These are phyloP conservation scores for Brassica hybrid DNA, from an alignment of 441 rosid species.

Conservation along the genomic window DNA sequence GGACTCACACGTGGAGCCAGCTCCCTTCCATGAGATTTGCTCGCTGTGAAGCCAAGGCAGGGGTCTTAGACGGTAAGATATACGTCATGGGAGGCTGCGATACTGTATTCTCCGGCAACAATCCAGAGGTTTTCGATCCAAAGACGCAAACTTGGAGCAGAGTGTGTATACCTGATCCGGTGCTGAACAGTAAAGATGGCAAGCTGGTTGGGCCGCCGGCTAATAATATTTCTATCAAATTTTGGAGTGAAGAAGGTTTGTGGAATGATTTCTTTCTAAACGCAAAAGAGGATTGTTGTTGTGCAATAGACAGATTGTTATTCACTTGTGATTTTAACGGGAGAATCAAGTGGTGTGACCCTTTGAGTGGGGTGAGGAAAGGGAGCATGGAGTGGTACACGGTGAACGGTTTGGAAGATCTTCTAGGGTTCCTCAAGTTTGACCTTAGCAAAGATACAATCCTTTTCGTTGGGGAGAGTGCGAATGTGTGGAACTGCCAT, in stretches of 20 bases:
- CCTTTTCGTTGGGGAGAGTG: background rate
- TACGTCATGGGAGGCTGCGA: background rate
- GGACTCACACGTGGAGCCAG: background rate
- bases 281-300: background rate
- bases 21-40: background rate
- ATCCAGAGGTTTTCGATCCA: conserved; percentile 2
- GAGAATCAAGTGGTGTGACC: background rate
- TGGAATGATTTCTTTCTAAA: background rate
- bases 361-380: conserved; percentile 3
- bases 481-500: background rate
- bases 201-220: background rate
- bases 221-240: background rate
- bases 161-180: background rate
- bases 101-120: background rate
- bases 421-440: background rate
- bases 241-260: background rate
- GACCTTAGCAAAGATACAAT: background rate
- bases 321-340: background rate
- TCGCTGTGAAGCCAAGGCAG: background rate
- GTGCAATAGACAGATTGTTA: background rate
- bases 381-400: background rate
- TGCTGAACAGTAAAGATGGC: background rate
- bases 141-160: conserved; percentile 4
- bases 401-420: background rate
- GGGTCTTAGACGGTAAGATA: background rate